Percentiles rank a stretch among this genome's conserved stretches.
phyloP scores from a whole-genome alignment of 139 green algal species.

The Closterium sp. region DNA sequence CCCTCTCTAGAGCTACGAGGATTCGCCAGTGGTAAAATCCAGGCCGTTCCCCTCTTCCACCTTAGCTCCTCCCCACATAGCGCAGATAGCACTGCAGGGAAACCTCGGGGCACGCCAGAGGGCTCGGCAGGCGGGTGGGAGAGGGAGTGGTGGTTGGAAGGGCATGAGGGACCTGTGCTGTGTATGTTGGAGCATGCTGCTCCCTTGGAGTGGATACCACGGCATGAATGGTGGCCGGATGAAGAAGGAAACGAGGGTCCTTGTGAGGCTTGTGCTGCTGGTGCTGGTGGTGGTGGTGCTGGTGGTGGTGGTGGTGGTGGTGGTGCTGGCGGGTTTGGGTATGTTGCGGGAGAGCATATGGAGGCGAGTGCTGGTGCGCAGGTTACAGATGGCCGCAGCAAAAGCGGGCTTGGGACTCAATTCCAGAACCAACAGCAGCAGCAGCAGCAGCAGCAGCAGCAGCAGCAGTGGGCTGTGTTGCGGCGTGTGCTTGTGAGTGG shows the following conservation, averaged over 20 bases:
- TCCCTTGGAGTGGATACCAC: neutral
- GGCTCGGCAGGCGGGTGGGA: neutral
- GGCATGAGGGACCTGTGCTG: slow-evolving; percentile 2
- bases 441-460: neutral
- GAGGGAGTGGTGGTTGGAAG: neutral
- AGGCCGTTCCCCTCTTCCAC: neutral
- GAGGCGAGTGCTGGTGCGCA: neutral
- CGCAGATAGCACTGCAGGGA: no score
- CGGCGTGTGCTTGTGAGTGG: slow-evolving; percentile 21
- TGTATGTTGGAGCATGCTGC: neutral
- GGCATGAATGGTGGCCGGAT: neutral
- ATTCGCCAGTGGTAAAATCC: slow-evolving; percentile 15
- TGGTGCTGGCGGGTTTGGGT: no score
- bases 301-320: no score
- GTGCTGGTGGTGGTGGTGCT: no score
- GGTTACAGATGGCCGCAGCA: neutral
- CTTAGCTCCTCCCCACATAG: neutral
- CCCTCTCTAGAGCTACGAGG: slow-evolving; percentile 13
- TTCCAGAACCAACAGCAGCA: neutral
- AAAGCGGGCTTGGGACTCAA: neutral
- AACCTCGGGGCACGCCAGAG: no score
- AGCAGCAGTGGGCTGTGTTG: neutral
- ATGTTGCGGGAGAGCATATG: neutral
- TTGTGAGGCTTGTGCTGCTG: no score
- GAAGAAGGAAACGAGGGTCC: no score